Evolutionary conservation across 2,329 filamentous ascomycete genomes (phyloP).

Genomic region (Fusarium algeriense): DNA sequence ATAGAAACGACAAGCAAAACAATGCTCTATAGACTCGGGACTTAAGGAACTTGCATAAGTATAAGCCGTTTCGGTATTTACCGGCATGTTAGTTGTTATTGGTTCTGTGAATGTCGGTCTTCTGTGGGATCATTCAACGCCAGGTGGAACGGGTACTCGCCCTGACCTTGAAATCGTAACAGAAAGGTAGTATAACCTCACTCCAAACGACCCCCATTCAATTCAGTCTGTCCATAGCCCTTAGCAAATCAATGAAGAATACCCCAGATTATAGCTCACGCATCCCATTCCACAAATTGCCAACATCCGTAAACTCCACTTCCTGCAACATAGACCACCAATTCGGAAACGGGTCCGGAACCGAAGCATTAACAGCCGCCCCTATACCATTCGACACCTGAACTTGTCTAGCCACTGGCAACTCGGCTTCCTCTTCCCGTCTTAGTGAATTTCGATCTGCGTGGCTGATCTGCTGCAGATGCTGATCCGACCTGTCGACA

Average conservation of each 20-base stretch:
- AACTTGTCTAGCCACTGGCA: background rate
- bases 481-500: conserved; percentile 37
- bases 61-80: too few relatives aligned
- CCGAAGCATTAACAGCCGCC: background rate
- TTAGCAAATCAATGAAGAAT: background rate
- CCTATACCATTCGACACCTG: background rate
- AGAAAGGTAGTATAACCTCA: background rate
- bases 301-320: conserved; percentile 38
- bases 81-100: too few relatives aligned
- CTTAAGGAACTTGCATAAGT: too few relatives aligned
- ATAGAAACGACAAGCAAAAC: too few relatives aligned
- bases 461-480: conserved; percentile 39
- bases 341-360: conserved; percentile 40
- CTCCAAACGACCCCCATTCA: background rate
- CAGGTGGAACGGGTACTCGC: too few relatives aligned
- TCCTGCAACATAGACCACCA: conserved; percentile 47
- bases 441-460: conserved; percentile 31
- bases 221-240: too few relatives aligned
- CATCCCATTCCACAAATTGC: conserved; percentile 24
- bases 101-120: too few relatives aligned
- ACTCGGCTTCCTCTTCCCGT: background rate
- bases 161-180: too few relatives aligned
- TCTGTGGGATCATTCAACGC: too few relatives aligned
- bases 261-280: background rate
- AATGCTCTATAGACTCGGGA: too few relatives aligned